Evolutionary conservation across 1,284 basidiomycete species (phyloP).

Genomic region (Porphyrellus sp.): DNA sequence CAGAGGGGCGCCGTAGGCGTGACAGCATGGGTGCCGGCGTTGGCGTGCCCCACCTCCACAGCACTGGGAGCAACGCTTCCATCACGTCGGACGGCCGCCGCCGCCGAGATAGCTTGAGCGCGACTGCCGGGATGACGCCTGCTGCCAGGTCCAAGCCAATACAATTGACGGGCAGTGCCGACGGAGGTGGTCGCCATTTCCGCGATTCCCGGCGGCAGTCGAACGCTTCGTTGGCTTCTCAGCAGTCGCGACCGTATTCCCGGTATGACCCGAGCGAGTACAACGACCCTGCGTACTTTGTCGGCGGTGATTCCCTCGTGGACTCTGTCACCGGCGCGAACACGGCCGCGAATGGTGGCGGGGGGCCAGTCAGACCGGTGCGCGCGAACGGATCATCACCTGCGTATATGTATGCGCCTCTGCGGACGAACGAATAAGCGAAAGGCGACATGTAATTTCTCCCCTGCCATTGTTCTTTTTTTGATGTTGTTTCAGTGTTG

Average conservation of each 20-base stretch:
- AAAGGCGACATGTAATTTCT: background rate
- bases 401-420: slow-evolving; percentile 20
- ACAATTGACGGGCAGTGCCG: slow-evolving; percentile 11
- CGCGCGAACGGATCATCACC: slow-evolving; percentile 25
- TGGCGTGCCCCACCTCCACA: slow-evolving; percentile 1
- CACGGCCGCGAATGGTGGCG: slow-evolving; percentile 27
- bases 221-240: slow-evolving; percentile 25
- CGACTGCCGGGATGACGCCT: slow-evolving; percentile 32
- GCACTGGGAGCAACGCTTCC: slow-evolving; percentile 17
- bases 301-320: slow-evolving; percentile 25
- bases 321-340: slow-evolving; percentile 29
- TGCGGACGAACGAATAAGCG: slow-evolving; percentile 18
- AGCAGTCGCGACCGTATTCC: slow-evolving; percentile 19
- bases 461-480: too few relatives aligned
- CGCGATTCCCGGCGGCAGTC: slow-evolving; percentile 21
- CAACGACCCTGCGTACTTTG: slow-evolving; percentile 26
- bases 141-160: slow-evolving; percentile 12
- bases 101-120: slow-evolving; percentile 23
- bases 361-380: slow-evolving; percentile 18
- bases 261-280: slow-evolving; percentile 27
- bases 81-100: slow-evolving; percentile 27
- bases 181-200: slow-evolving; percentile 8
- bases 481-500: slow-evolving; percentile 2
- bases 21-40: slow-evolving; percentile 22
- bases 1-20: slow-evolving; percentile 26